These are phyloP conservation scores for Cyclanthera cordifolia DNA, from an alignment of 306 rosid genomes.

Conservation along the genomic window DNA sequence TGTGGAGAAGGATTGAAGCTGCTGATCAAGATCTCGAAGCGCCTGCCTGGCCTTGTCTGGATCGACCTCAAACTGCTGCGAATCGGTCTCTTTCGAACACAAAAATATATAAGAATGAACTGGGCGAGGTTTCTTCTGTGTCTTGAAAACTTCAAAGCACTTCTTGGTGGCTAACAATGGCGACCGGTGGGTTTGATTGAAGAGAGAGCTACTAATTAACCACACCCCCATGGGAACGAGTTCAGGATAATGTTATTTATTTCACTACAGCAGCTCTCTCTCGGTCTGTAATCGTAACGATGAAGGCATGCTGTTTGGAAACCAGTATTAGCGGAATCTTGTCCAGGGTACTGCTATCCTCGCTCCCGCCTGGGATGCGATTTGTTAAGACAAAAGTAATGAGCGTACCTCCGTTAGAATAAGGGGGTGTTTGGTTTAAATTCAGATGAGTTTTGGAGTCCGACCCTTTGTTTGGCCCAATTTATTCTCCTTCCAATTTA, in stretches of 20 bases:
- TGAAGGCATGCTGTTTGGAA: conserved; percentile 4
- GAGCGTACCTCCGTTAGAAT: no score
- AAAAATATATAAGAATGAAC: conserved; percentile 16
- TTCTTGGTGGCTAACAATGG: conserved; percentile 3
- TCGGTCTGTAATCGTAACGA: background rate
- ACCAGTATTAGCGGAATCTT: background rate
- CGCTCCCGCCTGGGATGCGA: background rate
- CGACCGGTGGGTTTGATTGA: conserved; percentile 22
- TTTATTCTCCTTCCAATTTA: no score
- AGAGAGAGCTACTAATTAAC: conserved; percentile 8
- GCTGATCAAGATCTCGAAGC: conserved; percentile 63
- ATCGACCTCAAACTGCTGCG: conserved; percentile 61
- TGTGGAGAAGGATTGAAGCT: conserved; percentile 48
- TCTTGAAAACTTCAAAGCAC: conserved; percentile 12
- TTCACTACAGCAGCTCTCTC: background rate
- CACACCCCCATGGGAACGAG: background rate
- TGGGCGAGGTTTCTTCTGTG: conserved; percentile 11
- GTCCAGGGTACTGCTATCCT: background rate
- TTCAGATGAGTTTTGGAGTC: no score
- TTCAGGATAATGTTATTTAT: background rate
- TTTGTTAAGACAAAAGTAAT: no score
- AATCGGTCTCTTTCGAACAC: conserved; percentile 42
- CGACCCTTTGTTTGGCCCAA: no score
- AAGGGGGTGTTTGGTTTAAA: no score
- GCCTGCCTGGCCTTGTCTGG: conserved; percentile 75